Conservation (phyloP, 2,329 filamentous ascomycete genomes). For the Pseudopithomyces maydicus region DNA sequence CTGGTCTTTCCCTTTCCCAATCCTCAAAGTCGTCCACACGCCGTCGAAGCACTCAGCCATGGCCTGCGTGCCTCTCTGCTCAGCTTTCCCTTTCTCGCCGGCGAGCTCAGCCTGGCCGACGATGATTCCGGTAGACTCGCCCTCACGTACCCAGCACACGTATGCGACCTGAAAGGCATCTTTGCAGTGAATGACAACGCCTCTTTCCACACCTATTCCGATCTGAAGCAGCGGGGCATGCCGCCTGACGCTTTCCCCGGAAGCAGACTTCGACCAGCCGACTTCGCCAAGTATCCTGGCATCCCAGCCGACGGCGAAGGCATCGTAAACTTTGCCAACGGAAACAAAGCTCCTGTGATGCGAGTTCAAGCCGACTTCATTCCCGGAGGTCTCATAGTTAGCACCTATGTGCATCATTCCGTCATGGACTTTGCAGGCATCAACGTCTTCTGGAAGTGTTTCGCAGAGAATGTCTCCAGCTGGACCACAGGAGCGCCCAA, state of each 20-base stretch:
- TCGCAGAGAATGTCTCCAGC: conserved; percentile 29
- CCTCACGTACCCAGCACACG: conserved; percentile 30
- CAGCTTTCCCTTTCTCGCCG: conserved; percentile 37
- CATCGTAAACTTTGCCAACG: conserved; percentile 28
- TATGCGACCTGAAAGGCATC: conserved; percentile 22
- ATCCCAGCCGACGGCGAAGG: conserved; percentile 36
- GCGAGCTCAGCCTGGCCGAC: conserved; percentile 32
- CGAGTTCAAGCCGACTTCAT: conserved; percentile 41
- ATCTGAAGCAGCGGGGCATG: conserved; percentile 39
- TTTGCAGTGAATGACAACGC: conserved; percentile 29
- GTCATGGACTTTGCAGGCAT: conserved; percentile 40
- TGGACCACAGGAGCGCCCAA: conserved; percentile 8
- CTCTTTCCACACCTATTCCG: conserved; percentile 31
- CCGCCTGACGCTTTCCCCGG: conserved; percentile 37
- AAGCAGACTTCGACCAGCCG: conserved; percentile 35
- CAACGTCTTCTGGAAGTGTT: conserved; percentile 31
- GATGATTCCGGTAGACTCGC: conserved; percentile 28
- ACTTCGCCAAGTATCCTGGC: conserved; percentile 31
- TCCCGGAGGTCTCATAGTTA: conserved; percentile 41
- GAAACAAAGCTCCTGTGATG: conserved; percentile 33
- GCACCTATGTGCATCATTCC: conserved; percentile 39
- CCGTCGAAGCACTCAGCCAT: conserved; percentile 28
- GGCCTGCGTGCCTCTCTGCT: conserved; percentile 31
- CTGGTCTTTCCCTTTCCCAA: conserved; percentile 40
- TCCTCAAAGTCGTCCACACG: conserved; percentile 28